Conservation (phyloP, 116 monocot genomes). For the Posidonia oceanica region DNA sequence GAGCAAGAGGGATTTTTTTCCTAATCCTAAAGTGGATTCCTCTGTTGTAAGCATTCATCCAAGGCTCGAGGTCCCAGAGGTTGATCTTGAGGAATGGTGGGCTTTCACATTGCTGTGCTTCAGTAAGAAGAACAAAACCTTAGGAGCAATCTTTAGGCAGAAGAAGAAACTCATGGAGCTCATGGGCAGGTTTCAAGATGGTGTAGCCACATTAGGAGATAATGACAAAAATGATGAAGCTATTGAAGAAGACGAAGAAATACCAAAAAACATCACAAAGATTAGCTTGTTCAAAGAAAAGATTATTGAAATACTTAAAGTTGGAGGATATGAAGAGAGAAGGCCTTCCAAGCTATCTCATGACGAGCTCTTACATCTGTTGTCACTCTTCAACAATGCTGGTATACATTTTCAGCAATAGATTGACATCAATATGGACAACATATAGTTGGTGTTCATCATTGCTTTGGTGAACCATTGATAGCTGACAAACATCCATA, state of each 20-base stretch:
- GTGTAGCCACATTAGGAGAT: neutral
- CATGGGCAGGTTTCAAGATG: conserved; percentile 15
- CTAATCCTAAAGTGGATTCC: conserved; percentile 77
- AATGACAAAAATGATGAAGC: neutral
- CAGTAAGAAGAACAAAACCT: conserved; percentile 71
- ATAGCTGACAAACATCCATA: neutral
- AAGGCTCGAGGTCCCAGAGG: conserved; percentile 15
- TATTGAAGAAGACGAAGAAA: conserved; percentile 7
- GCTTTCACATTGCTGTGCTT: conserved; percentile 69
- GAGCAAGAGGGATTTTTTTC: conserved; percentile 72
- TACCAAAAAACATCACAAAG: neutral
- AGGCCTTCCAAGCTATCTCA: conserved; percentile 67
- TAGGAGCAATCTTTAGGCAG: conserved; percentile 87
- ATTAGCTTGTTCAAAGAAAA: conserved; percentile 38
- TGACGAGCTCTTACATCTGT: conserved; percentile 54
- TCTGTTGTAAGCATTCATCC: conserved; percentile 58
- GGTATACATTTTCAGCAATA: conserved; percentile 44
- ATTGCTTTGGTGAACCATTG: neutral
- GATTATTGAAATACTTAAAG: conserved; percentile 38
- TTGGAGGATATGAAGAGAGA: conserved; percentile 42
- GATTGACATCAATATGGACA: neutral
- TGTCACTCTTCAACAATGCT: conserved; percentile 51
- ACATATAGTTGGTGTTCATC: neutral
- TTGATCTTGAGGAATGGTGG: conserved; percentile 75
- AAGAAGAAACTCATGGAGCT: conserved; percentile 58